A percentile compares a stretch with the other conserved stretches of the same genome.
These are phyloP conservation scores for Cystobasidium pallidum DNA, from an alignment of 1,284 basidiomycete species.

Conservation along the genomic window DNA sequence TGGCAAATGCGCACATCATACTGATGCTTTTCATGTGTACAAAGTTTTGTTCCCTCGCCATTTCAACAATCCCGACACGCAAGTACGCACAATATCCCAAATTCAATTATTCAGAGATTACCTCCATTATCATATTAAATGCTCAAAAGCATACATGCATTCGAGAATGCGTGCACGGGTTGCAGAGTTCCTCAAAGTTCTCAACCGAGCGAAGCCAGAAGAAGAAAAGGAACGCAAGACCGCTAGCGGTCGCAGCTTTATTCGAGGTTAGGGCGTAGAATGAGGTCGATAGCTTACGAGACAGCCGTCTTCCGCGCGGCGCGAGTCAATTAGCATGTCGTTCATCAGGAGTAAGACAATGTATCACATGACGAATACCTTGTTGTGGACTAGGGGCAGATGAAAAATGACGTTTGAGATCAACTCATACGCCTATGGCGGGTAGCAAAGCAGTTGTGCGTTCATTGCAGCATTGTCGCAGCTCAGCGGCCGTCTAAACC, in stretches of 20 bases:
- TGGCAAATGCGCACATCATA: neutral
- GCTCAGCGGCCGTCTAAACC: no score
- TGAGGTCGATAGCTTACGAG: no score
- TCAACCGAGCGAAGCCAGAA: slow-evolving; percentile 98
- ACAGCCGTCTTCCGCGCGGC: no score
- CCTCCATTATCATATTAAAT: slow-evolving; percentile 99
- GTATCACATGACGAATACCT: neutral
- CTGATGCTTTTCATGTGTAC: neutral
- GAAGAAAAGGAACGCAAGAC: slow-evolving; percentile 86
- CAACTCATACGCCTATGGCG: neutral
- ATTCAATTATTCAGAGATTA: slow-evolving; percentile 98
- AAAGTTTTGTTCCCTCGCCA: slow-evolving; percentile 93
- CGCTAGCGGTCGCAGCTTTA: slow-evolving; percentile 60
- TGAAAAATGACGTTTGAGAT: neutral
- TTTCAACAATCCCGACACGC: slow-evolving; percentile 75
- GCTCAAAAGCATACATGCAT: slow-evolving; percentile 99
- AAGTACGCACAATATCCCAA: slow-evolving; percentile 85
- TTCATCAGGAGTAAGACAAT: neutral
- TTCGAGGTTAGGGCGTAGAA: slow-evolving; percentile 29
- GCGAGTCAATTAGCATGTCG: no score
- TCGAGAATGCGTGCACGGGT: slow-evolving; percentile 94
- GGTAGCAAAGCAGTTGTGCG: neutral
- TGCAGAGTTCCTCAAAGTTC: slow-evolving; percentile 93
- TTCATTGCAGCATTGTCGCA: neutral
- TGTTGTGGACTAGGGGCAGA: neutral